Conservation (phyloP, 2,329 filamentous ascomycete species). For the Aspergillus latus region DNA sequence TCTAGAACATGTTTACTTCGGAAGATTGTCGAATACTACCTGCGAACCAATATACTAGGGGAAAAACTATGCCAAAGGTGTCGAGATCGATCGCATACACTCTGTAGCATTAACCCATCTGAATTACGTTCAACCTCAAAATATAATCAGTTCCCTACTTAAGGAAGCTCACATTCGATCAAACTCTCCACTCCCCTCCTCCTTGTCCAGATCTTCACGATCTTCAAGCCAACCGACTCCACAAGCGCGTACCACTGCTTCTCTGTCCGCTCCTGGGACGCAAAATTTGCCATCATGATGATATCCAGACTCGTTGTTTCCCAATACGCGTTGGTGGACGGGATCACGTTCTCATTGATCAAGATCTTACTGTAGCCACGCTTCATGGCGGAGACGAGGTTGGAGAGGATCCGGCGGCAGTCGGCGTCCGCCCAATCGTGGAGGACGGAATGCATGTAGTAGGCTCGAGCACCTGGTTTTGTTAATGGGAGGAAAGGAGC, state of each 20-base stretch:
- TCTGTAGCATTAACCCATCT: too few species aligned
- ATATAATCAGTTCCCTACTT: not conserved
- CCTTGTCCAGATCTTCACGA: constrained; percentile 36
- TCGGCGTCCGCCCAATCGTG: constrained; percentile 36
- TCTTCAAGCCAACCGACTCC: constrained; percentile 36
- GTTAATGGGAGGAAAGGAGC: not conserved
- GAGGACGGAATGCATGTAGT: constrained; percentile 20
- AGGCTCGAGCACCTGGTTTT: constrained; percentile 34
- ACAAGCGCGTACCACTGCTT: constrained; percentile 39
- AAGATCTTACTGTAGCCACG: constrained; percentile 44
- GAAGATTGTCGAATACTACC: too few species aligned
- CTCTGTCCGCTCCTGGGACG: constrained; percentile 42
- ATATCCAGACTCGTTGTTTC: constrained; percentile 42
- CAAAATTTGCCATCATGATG: constrained; percentile 44
- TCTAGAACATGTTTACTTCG: too few species aligned
- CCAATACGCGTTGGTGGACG: constrained; percentile 35
- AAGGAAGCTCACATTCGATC: constrained; percentile 27
- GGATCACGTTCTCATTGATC: constrained; percentile 47
- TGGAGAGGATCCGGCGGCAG: constrained; percentile 33
- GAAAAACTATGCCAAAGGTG: too few species aligned
- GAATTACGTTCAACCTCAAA: too few species aligned
- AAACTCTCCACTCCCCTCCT: constrained; percentile 25
- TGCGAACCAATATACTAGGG: too few species aligned
- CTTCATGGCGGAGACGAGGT: constrained; percentile 33
- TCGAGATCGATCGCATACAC: too few species aligned